Evolutionary conservation across 768 basidiomycete genomes (phyloP).

Genomic region (Lactarius quietus): DNA sequence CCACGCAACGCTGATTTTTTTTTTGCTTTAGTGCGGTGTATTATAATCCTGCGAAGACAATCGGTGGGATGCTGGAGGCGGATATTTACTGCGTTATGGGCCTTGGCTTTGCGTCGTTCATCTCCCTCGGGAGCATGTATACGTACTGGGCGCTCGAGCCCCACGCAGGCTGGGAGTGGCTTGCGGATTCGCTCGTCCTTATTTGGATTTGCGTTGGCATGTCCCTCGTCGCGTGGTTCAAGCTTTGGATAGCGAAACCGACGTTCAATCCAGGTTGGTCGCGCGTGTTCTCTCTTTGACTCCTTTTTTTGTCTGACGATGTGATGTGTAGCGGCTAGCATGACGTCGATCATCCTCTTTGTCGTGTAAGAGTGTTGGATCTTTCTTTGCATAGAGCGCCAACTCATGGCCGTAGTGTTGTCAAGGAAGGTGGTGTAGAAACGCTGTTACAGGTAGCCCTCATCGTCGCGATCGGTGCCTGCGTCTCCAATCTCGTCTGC

Average conservation of each 20-base stretch:
- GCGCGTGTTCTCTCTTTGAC: background rate
- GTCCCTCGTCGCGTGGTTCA: constrained; percentile 83
- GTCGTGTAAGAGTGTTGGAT: constrained; percentile 53
- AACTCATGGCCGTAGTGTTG: constrained; percentile 45
- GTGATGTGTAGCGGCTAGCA: constrained; percentile 61
- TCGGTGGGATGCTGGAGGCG: constrained; percentile 91
- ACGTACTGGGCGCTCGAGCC: constrained; percentile 79
- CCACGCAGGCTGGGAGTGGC: constrained; percentile 63
- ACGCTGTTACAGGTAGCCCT: constrained; percentile 71
- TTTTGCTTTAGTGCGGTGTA: constrained; percentile 74
- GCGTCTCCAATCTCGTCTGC: constrained; percentile 82
- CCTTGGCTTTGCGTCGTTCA: constrained; percentile 63
- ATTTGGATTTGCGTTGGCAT: constrained; percentile 83
- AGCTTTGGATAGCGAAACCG: constrained; percentile 86
- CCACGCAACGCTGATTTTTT: too few relatives aligned
- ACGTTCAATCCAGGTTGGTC: constrained; percentile 80
- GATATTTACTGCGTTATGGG: constrained; percentile 74
- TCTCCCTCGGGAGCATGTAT: constrained; percentile 72
- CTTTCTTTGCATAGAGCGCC: background rate
- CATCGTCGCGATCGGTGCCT: constrained; percentile 72
- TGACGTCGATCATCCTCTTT: constrained; percentile 81
- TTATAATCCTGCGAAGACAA: constrained; percentile 90
- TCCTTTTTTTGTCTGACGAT: background rate
- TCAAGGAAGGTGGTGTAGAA: constrained; percentile 83
- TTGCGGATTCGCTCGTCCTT: constrained; percentile 71